phyloP scores from a whole-genome alignment of 2,329 filamentous ascomycete species.

The Cryphonectria nitschkei region DNA sequence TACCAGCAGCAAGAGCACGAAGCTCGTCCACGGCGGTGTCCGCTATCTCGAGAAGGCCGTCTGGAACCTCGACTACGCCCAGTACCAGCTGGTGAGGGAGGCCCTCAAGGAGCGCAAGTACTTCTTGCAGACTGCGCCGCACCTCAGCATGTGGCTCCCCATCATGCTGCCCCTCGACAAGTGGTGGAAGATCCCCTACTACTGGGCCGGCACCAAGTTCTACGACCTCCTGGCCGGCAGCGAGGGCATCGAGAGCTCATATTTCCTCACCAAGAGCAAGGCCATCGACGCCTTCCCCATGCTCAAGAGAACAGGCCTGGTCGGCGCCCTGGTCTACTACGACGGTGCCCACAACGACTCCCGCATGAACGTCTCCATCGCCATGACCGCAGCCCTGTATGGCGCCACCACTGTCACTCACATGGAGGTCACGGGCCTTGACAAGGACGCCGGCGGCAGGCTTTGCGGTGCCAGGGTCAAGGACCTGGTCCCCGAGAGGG shows the following conservation, averaged over 20 bases:
- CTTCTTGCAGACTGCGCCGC: constrained; percentile 80
- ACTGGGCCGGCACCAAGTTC: constrained; percentile 72
- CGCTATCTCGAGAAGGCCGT: constrained; percentile 86
- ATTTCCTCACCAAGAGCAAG: constrained; percentile 78
- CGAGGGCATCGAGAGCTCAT: constrained; percentile 82
- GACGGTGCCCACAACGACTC: constrained; percentile 88
- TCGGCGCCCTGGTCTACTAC: constrained; percentile 84
- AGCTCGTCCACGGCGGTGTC: constrained; percentile 83
- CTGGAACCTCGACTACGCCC: constrained; percentile 82
- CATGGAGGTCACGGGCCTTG: constrained; percentile 74
- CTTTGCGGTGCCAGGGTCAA: constrained; percentile 71
- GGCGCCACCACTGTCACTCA: constrained; percentile 82
- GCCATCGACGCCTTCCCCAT: constrained; percentile 79
- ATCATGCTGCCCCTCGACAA: constrained; percentile 82
- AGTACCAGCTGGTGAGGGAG: constrained; percentile 80
- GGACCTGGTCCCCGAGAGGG: constrained; percentile 60
- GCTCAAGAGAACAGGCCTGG: constrained; percentile 72
- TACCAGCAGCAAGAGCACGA: constrained; percentile 86
- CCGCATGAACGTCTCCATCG: constrained; percentile 83
- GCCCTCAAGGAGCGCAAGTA: constrained; percentile 82
- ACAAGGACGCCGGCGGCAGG: constrained; percentile 71
- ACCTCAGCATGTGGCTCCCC: constrained; percentile 78
- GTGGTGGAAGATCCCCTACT: constrained; percentile 82
- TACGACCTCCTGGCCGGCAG: constrained; percentile 82
- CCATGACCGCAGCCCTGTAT: constrained; percentile 79